Evolutionary conservation across 2,329 filamentous ascomycete genomes (phyloP).

Genomic region (Mariannaea sp.): DNA sequence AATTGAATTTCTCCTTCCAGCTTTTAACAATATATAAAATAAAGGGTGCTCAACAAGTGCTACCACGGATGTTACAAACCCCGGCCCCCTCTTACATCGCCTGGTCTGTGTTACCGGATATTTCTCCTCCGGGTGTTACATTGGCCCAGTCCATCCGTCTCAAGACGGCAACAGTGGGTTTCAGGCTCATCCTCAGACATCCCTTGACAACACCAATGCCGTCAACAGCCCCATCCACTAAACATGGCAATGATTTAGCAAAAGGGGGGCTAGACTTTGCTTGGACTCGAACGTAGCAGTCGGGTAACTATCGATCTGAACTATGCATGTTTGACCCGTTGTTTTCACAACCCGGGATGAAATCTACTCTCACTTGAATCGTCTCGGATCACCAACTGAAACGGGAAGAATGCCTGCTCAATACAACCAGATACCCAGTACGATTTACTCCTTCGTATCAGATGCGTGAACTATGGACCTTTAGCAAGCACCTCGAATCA

Average conservation of each 20-base stretch:
- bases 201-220: no score
- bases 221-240: no score
- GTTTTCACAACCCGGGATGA: conserved; percentile 3
- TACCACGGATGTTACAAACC: neutral
- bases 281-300: no score
- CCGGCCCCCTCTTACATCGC: neutral
- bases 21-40: no score
- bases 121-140: conserved; percentile 10
- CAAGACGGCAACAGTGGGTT: conserved; percentile 1
- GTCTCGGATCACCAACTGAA: conserved; percentile 15
- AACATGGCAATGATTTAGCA: neutral
- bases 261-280: neutral
- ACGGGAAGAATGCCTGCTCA: neutral
- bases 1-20: no score
- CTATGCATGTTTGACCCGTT: neutral
- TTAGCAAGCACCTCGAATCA: no score
- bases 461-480: neutral
- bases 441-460: neutral
- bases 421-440: neutral
- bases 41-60: no score
- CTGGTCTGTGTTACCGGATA: conserved; percentile 16
- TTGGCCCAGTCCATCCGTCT: conserved; percentile 1
- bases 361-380: neutral
- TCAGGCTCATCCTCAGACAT: conserved; percentile 4
- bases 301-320: neutral